These are phyloP conservation scores for Linderina pennispora DNA, from an alignment of 192 early-diverging fungal species.

Conservation along the genomic window DNA sequence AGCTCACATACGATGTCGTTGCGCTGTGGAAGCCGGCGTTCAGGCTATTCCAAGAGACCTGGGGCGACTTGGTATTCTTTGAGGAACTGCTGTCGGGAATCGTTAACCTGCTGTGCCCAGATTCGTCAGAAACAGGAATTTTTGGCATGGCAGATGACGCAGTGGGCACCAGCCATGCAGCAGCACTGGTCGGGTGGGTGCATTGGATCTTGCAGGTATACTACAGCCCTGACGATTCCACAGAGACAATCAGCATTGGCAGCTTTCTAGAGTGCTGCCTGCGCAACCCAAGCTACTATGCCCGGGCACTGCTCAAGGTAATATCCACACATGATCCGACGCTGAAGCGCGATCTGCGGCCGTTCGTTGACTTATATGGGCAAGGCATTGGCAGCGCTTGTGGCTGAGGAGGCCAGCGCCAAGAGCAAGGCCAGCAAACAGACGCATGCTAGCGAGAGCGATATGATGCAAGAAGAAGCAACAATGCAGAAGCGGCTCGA, in stretches of 20 bases:
- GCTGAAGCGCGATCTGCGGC: constrained; percentile 29
- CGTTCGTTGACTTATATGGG: constrained; percentile 47
- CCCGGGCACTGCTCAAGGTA: constrained; percentile 30
- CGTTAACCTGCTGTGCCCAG: constrained; percentile 16
- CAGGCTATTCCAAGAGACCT: constrained; percentile 31
- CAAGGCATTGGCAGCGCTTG: constrained; percentile 39
- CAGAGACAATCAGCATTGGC: constrained; percentile 30
- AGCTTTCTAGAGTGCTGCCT: constrained; percentile 55
- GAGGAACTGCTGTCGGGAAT: constrained; percentile 33
- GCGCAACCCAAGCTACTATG: constrained; percentile 52
- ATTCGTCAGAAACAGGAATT: constrained; percentile 12
- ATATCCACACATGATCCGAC: constrained; percentile 18
- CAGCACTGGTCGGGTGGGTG: constrained; percentile 56
- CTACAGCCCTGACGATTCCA: constrained; percentile 6
- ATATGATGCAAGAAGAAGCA: constrained; percentile 23
- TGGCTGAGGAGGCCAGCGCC: constrained; percentile 10
- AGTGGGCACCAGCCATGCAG: constrained; percentile 44
- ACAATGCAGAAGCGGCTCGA: constrained; percentile 24
- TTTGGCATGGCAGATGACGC: constrained; percentile 16
- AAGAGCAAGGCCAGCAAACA: not conserved
- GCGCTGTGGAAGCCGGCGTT: constrained; percentile 41
- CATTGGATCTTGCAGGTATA: constrained; percentile 41
- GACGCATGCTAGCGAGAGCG: constrained; percentile 4
- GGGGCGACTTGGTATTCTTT: constrained; percentile 30
- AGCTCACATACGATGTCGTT: constrained; percentile 30